Conservation (phyloP, 202 grass and related monocot genomes). For the Carex sylvatica region DNA sequence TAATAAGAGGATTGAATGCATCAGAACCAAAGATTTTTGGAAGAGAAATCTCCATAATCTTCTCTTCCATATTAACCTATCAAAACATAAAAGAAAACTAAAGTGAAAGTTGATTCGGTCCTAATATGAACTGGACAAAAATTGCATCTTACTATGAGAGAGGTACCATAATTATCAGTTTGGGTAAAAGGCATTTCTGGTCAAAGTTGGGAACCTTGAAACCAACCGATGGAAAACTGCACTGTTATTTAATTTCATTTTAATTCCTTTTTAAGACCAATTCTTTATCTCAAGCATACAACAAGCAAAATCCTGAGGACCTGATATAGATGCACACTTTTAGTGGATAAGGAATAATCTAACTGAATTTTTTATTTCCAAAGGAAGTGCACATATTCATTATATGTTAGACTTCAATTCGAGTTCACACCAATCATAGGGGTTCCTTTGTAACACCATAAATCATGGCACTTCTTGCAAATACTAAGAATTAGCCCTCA, state of each 20-base stretch:
- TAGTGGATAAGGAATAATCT: background rate
- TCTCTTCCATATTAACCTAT: slow-evolving; percentile 35
- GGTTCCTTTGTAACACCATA: background rate
- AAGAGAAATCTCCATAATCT: slow-evolving; percentile 8
- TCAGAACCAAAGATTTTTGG: slow-evolving; percentile 39
- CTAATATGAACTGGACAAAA: background rate
- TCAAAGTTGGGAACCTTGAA: background rate
- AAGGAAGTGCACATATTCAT: background rate
- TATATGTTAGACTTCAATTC: background rate
- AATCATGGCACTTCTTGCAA: background rate
- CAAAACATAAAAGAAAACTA: background rate
- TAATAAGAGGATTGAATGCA: slow-evolving; percentile 47
- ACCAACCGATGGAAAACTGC: background rate
- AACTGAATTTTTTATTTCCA: background rate
- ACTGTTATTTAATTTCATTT: background rate
- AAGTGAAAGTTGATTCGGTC: background rate
- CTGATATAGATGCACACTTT: background rate
- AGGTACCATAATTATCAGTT: background rate
- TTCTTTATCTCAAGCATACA: background rate
- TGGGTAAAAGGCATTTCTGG: background rate
- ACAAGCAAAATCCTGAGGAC: background rate
- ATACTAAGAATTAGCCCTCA: slow-evolving; percentile 13
- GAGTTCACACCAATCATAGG: background rate
- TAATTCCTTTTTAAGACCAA: background rate
- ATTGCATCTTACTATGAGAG: background rate